Percentiles rank a stretch among this genome's conserved stretches.
These are phyloP conservation scores for Poa annua DNA, from an alignment of 176 grass and related monocot species.

Conservation along the genomic window DNA sequence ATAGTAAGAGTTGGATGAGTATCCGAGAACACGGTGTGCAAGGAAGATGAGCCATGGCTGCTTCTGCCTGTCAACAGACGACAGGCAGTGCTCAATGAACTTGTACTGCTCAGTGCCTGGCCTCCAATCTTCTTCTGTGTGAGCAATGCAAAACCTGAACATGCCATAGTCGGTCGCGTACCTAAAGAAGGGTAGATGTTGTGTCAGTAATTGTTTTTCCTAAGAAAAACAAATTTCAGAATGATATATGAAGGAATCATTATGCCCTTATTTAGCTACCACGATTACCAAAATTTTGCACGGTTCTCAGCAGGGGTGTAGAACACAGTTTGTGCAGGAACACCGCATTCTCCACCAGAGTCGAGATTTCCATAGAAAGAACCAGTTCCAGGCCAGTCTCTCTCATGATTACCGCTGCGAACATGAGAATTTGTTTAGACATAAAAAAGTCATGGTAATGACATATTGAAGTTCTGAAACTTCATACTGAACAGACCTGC, in stretches of 20 bases:
- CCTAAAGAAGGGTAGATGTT: constrained; percentile 41
- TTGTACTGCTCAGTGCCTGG: constrained; percentile 61
- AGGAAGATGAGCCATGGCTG: constrained; percentile 87
- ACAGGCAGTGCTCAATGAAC: constrained; percentile 74
- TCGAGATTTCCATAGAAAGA: constrained; percentile 77
- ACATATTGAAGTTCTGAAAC: constrained; percentile 10
- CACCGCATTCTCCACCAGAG: constrained; percentile 90
- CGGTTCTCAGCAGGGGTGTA: constrained; percentile 88
- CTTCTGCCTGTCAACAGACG: constrained; percentile 64
- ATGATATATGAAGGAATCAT: neutral
- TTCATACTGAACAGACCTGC: constrained; percentile 58
- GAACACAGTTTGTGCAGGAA: constrained; percentile 88
- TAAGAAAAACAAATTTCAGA: constrained; percentile 2
- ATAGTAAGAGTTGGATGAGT: constrained; percentile 61
- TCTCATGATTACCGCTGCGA: constrained; percentile 85
- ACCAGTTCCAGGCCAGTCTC: constrained; percentile 86
- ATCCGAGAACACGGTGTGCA: constrained; percentile 71
- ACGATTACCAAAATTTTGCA: constrained; percentile 75
- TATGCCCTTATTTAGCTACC: neutral
- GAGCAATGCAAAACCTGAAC: constrained; percentile 78
- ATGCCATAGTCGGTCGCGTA: constrained; percentile 70
- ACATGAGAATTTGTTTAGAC: neutral
- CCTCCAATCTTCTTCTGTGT: constrained; percentile 84
- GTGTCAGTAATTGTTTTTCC: neutral
- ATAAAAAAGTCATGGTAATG: neutral